A percentile compares a stretch with the other conserved stretches of the same genome.
phyloP scores from a whole-genome alignment of 1,139 yeast genomes.

The Suhomyces bolitotheri region DNA sequence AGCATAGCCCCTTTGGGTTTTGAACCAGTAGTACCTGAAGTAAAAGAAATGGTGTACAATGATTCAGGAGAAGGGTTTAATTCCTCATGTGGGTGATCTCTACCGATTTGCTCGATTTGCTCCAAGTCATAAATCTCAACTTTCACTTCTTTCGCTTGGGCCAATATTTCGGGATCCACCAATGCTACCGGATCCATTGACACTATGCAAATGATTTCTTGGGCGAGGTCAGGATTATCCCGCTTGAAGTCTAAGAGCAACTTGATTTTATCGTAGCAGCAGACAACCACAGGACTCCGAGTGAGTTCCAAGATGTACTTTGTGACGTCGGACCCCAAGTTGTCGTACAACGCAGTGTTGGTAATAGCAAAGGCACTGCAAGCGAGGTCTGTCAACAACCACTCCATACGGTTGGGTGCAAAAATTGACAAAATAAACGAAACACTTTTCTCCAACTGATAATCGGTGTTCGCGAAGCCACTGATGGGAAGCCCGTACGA shows the following conservation, averaged over 20 bases:
- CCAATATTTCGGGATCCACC: conserved; percentile 2
- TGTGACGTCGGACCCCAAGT: conserved; percentile 39
- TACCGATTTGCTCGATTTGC: conserved; percentile 22
- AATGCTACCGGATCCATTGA: conserved; percentile 36
- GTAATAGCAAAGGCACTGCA: conserved; percentile 38
- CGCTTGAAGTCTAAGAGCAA: conserved; percentile 29
- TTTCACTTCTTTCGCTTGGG: conserved; percentile 14
- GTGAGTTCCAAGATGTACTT: conserved; percentile 36
- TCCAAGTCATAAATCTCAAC: conserved; percentile 18
- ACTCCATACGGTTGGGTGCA: conserved; percentile 39
- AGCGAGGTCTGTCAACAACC: conserved; percentile 41
- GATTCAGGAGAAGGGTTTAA: conserved; percentile 32
- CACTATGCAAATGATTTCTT: conserved; percentile 30
- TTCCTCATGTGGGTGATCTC: conserved; percentile 13
- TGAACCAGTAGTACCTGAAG: conserved; percentile 46
- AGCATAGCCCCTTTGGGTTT: conserved; percentile 44
- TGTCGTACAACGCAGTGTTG: conserved; percentile 43
- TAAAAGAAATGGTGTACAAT: conserved; percentile 41
- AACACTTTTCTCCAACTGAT: conserved; percentile 14
- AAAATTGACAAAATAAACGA: conserved; percentile 39
- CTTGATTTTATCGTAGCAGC: conserved; percentile 34
- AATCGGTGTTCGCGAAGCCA: conserved; percentile 11
- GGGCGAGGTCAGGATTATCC: conserved; percentile 25
- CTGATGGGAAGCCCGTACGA: conserved; percentile 15
- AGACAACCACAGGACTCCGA: conserved; percentile 36